Base-by-base conservation (phyloP, 371 early-diverging fungal species). In the Mucor lusitanicus region DNA sequence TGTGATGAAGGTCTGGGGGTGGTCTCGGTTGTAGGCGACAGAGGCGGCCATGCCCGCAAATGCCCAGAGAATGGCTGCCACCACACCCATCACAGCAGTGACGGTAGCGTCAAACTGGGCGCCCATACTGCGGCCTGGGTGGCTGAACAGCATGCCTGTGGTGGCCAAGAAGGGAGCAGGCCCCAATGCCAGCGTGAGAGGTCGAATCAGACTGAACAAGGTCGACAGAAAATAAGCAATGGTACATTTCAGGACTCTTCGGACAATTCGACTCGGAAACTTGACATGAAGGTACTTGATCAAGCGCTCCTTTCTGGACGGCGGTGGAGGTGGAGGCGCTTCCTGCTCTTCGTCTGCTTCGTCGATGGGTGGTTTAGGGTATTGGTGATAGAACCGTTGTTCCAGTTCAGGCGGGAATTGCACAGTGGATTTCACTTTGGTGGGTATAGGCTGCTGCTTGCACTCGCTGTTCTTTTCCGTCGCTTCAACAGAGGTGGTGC, bases 161-260 rank as follows among this genome's bases (percentile, higher is more conserved):
- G 75, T 76, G 17, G 79, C 73, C 39, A 88, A 61, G 56, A 75
- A 82, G 0, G 81, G 76, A 11, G 75, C 69, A 3, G 78, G 73
- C 0, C 85, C 88, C 8, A 88, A 32, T 0, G 70, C 70, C 2
- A 60, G 12, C 4, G 71, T 67, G 9, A 85, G 35, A 0, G 77
- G 80, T 3, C 37, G 64, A 40, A 86, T 81, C 23, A 86, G 59
- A 55, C 82, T 74, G 62, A 88, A 68, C 2, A 80, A 53, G 0
- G 80, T 74, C 0, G 84, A 69, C 3, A 85, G 44, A 37, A 80
- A 85, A 27, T 83, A 78, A 15, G 88, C 87, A 5, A 83, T 59
- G 2, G 82, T 75, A 48, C 83, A 83, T 70, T 86, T 86, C 50
- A 86, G 67, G 1, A 86, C 82, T 13, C 88, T 81, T 58, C 83